These are phyloP conservation scores for Boletus rubescentipes DNA, from an alignment of 768 basidiomycete species.

Conservation along the genomic window DNA sequence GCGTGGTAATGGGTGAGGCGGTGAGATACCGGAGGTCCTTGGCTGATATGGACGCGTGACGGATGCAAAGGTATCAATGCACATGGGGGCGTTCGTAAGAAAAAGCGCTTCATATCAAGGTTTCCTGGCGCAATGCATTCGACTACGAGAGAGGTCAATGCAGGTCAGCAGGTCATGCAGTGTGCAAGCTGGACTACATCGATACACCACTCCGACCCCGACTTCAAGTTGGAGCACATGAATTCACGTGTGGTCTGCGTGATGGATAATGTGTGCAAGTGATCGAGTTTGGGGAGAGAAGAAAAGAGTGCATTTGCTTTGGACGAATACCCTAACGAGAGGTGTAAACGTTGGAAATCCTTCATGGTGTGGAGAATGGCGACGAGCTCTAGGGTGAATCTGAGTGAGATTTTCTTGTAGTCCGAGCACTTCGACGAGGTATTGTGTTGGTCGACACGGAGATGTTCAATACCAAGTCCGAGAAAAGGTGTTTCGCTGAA, in stretches of 20 bases:
- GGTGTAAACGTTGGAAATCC: background rate
- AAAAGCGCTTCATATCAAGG: background rate
- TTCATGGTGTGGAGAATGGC: background rate
- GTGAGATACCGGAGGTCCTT: background rate
- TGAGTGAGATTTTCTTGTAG: background rate
- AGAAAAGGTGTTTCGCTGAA: background rate
- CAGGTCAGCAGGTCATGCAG: background rate
- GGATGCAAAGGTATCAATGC: background rate
- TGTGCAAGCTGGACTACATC: background rate
- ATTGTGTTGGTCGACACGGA: background rate
- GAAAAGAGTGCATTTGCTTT: background rate
- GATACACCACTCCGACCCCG: too few species aligned
- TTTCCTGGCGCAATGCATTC: background rate
- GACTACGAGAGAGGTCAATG: background rate
- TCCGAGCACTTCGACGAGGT: background rate
- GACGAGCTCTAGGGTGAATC: background rate
- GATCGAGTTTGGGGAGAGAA: background rate
- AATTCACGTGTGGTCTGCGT: background rate
- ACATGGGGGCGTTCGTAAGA: background rate
- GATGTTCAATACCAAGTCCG: background rate
- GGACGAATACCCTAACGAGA: background rate
- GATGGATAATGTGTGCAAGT: background rate
- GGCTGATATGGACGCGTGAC: background rate
- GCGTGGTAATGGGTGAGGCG: conserved; percentile 1
- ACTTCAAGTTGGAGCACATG: too few species aligned